Percentiles rank a stretch among this genome's conserved stretches.
Evolutionary conservation across 768 basidiomycete genomes (phyloP).

Genomic region (Suillus subalutaceus): DNA sequence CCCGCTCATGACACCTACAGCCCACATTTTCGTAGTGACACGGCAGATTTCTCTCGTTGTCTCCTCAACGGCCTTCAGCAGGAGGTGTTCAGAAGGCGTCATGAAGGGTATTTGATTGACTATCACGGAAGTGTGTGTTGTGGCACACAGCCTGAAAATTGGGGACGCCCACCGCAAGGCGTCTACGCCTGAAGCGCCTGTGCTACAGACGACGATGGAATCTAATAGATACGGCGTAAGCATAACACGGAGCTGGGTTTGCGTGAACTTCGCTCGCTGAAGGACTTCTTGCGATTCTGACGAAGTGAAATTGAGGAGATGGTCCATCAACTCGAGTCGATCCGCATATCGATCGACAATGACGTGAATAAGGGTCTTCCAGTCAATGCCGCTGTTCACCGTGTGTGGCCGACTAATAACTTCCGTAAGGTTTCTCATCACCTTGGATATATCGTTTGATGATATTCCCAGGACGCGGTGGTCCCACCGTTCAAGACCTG

Average conservation of each 20-base stretch:
- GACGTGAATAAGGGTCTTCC: constrained; percentile 41
- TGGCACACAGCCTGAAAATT: constrained; percentile 15
- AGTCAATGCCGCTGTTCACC: constrained; percentile 41
- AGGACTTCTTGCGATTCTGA: constrained; percentile 19
- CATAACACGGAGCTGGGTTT: constrained; percentile 26
- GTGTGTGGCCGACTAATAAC: constrained; percentile 7
- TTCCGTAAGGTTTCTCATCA: constrained; percentile 12
- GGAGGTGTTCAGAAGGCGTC: constrained; percentile 18
- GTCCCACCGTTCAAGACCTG: constrained; percentile 23
- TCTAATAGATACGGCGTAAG: constrained; percentile 18
- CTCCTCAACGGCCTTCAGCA: constrained; percentile 16
- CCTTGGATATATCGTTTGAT: constrained; percentile 13
- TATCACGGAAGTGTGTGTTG: constrained; percentile 14
- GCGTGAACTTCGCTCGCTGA: constrained; percentile 12
- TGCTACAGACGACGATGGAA: constrained; percentile 8
- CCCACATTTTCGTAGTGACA: constrained; percentile 23
- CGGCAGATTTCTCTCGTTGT: constrained; percentile 23
- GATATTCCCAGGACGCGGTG: constrained; percentile 21
- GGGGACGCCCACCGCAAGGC: constrained; percentile 17
- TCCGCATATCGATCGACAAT: constrained; percentile 44
- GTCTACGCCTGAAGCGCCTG: neutral
- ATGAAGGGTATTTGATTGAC: constrained; percentile 1
- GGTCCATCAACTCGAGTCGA: constrained; percentile 44
- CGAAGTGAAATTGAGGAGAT: constrained; percentile 33
- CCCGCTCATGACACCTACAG: constrained; percentile 16